These are phyloP conservation scores for Diaporthe amygdali DNA, from an alignment of 2,329 filamentous ascomycete genomes.

Conservation along the genomic window DNA sequence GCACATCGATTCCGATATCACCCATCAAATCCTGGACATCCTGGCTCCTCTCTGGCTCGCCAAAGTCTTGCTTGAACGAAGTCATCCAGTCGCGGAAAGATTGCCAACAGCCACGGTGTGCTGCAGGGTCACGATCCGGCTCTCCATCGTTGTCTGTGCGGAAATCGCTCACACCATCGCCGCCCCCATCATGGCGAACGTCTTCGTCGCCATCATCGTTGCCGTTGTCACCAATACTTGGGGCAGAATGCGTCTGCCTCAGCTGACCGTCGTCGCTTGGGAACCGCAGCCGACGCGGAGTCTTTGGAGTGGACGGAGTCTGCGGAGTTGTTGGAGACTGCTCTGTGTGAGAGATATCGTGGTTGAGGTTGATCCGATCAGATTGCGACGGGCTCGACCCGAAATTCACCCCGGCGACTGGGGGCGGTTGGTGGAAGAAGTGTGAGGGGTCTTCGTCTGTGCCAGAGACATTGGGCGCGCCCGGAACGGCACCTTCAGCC, in stretches of 20 bases:
- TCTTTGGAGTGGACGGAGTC: neutral
- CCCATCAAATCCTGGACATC: slow-evolving; percentile 24
- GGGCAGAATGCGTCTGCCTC: slow-evolving; percentile 5
- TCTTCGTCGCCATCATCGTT: neutral
- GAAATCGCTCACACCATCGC: no score
- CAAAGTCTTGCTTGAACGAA: slow-evolving; percentile 17
- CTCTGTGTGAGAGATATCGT: neutral
- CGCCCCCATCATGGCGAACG: neutral
- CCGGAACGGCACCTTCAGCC: slow-evolving; percentile 24
- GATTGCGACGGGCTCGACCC: neutral
- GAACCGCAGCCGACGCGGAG: neutral
- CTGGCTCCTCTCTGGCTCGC: slow-evolving; percentile 14
- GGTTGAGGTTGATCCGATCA: neutral
- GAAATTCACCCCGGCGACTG: slow-evolving; percentile 16
- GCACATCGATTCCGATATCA: slow-evolving; percentile 24
- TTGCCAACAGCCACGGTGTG: slow-evolving; percentile 20
- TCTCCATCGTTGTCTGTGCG: neutral
- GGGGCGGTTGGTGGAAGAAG: slow-evolving; percentile 25
- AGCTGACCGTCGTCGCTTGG: slow-evolving; percentile 9
- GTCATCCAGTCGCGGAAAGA: slow-evolving; percentile 18
- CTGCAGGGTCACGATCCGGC: slow-evolving; percentile 18
- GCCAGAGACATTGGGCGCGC: slow-evolving; percentile 23
- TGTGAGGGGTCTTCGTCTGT: slow-evolving; percentile 18
- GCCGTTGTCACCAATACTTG: neutral
- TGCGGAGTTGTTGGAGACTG: neutral